These are phyloP conservation scores for Physcomitrellopsis africana DNA, from an alignment of 225 moss, liverwort and hornwort genomes.

Conservation along the genomic window DNA sequence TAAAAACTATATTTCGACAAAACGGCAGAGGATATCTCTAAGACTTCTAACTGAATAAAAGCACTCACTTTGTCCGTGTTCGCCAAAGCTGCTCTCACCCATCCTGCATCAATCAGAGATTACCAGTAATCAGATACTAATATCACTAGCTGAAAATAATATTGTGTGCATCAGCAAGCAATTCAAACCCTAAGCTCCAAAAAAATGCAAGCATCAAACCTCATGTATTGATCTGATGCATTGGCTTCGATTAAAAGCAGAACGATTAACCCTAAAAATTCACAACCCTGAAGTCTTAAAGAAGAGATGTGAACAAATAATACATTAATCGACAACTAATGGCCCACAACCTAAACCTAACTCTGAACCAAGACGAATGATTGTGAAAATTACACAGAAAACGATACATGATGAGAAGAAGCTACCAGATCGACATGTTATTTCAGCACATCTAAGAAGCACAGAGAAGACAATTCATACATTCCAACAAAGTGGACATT, in stretches of 20 bases:
- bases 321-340: conserved; percentile 9
- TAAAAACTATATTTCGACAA: neutral
- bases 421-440: conserved; percentile 1
- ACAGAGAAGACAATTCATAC: neutral
- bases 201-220: neutral
- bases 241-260: neutral
- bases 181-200: conserved; percentile 18
- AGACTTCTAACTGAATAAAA: neutral
- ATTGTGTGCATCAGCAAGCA: neutral
- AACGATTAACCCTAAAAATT: conserved; percentile 34
- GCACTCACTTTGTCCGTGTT: conserved; percentile 74
- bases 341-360: conserved; percentile 19
- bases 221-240: neutral
- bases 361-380: conserved; percentile 11
- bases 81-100: conserved; percentile 98
- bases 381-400: neutral
- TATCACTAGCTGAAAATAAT: neutral
- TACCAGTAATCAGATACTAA: conserved; percentile 13
- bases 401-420: neutral
- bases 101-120: conserved; percentile 74
- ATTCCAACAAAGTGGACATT: neutral
- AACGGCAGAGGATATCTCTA: neutral
- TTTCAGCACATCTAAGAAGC: conserved; percentile 21
- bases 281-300: neutral
- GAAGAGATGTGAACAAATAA: conserved; percentile 7